Base-by-base conservation (phyloP, 352 stramenopile species). In the Globisporangium paddicum region DNA sequence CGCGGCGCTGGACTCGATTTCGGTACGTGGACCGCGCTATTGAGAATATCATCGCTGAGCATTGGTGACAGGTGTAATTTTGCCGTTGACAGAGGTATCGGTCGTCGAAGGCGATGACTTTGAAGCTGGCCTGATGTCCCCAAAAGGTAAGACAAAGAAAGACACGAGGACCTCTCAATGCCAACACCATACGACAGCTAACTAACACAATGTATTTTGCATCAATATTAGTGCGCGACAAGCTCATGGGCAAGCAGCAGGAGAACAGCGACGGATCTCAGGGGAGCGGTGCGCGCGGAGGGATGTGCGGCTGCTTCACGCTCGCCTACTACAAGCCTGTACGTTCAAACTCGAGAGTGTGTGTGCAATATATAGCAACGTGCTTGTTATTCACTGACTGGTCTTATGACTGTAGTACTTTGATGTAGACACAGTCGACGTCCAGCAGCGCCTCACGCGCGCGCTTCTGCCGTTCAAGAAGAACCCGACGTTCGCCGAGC, bases 401-500 rank as follows among this genome's bases (percentile, higher is more conserved):
- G 19, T 44, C 16, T 18, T 44, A 44, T 8, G 38, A 11, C 4
- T 14, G 18, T 49, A 95, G 86, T 93, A 90, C 49, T 95, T 95
- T 60, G 82, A 95, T 51, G 86, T 95, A 1, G 86, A 95, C 65
- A 95, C 86, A 19, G 58, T 58, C 30, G 83, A 95, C 63, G 79
- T 95, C 40, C 83, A 93, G 55, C 72, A 84, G 58, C 86, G 86
- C 38, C 55, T 95, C 28, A 69, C 82, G 46, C 79, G 80, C 35
- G 82, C 83, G 1, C 55, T 95, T 11, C 60, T 95, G 42, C 86
- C 86, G 28, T 91, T 95, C 60, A 95, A 91, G 75, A 90, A 91
- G 63, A 76, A 89, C 25, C 86, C 86, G 21, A 75, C 71, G 21
- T 95, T 95, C 49, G 75, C 73, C n/a, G 86, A 93, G 64, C 60